A percentile compares a stretch with the other conserved stretches of the same genome.
Evolutionary conservation across 495 filamentous ascomycete genomes (phyloP).

Genomic region (Hypoxylon fragiforme): DNA sequence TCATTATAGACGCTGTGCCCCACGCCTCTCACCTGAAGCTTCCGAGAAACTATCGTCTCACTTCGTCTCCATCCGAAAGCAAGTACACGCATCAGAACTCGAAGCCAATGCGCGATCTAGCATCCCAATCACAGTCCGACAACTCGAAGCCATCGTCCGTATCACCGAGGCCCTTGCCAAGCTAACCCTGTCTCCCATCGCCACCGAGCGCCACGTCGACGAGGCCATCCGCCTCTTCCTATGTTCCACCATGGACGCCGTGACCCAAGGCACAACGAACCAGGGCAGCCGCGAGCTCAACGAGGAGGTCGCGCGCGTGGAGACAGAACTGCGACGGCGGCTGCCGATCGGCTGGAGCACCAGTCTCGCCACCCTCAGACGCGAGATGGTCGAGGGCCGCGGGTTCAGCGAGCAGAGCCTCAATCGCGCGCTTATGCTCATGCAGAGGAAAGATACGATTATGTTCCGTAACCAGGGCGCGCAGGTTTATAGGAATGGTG

Average conservation of each 20-base stretch:
- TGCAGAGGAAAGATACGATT: slow-evolving; percentile 87
- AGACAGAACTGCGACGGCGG: slow-evolving; percentile 85
- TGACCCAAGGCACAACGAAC: slow-evolving; percentile 81
- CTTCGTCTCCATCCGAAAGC: slow-evolving; percentile 93
- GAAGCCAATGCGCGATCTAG: slow-evolving; percentile 84
- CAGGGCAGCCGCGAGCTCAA: slow-evolving; percentile 84
- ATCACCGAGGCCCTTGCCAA: slow-evolving; percentile 97
- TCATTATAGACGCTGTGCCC: slow-evolving; percentile 75
- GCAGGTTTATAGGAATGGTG: slow-evolving; percentile 78
- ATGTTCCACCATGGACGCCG: slow-evolving; percentile 96
- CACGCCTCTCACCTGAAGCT: slow-evolving; percentile 87
- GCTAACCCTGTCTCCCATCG: slow-evolving; percentile 78
- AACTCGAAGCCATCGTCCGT: slow-evolving; percentile 94
- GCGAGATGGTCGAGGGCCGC: slow-evolving; percentile 87
- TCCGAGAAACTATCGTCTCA: slow-evolving; percentile 96
- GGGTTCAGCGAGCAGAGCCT: slow-evolving; percentile 86
- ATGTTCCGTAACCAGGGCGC: slow-evolving; percentile 87
- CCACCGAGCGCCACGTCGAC: slow-evolving; percentile 89
- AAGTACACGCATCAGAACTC: slow-evolving; percentile 88
- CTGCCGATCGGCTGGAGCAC: slow-evolving; percentile 96
- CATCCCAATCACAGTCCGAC: slow-evolving; percentile 97
- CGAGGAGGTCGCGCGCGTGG: slow-evolving; percentile 84
- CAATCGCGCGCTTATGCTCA: slow-evolving; percentile 77
- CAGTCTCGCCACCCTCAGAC: slow-evolving; percentile 78
- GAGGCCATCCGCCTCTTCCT: slow-evolving; percentile 98